Evolutionary conservation across 2,329 filamentous ascomycete species (phyloP), one percentile per base, ranked within the genome.

Genomic region (Calonectria pseudoturangicola): DNA sequence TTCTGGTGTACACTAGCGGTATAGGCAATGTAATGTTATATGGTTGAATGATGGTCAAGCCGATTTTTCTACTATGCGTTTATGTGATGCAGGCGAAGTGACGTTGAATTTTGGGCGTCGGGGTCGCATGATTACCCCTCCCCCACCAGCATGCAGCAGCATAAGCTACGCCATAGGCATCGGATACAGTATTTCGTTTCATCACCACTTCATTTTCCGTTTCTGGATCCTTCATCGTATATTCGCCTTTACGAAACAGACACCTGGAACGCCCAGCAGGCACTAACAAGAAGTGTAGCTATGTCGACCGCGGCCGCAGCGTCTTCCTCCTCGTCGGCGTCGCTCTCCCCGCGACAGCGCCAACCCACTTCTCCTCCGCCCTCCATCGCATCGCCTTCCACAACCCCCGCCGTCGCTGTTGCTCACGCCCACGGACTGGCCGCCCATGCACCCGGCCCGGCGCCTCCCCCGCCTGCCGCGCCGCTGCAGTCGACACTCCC

Each of bases 401-500:
- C 68, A 47, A 70, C 71, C n/a, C 56, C 71, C 4, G 67, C 78
- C 3, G 66, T 79, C 54, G 77, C 75, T 30, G 71, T 75, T 25
- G 69, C 77, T 12, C 75, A 78, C 51, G 73, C 76, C 33, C 75
- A 74, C 43, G 73, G 73, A 9, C 64, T 64, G 50, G 45, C 68
- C 15, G 62, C 75, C 30, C 45, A n/a, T 16, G n/a, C 64, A 16
- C 41, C 68, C 68, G 54, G 70, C 69, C 54, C 77, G 66, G 41
- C 74, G 1, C 71, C 74, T 12, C 68, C 77, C 13, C 54, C 69
- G 56, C 74, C 77, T 8, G 75, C 74, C 8, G 21, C 54, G 21
- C 33, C 54, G 21, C 54, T 36, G 15, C 82, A 84, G 56, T 81
- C 83, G 4, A 84, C 82, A 62, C 83, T 87, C 13, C 86, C 86